phyloP scores from a whole-genome alignment of 1,139 yeast genomes.

The Scheffersomyces titani region DNA sequence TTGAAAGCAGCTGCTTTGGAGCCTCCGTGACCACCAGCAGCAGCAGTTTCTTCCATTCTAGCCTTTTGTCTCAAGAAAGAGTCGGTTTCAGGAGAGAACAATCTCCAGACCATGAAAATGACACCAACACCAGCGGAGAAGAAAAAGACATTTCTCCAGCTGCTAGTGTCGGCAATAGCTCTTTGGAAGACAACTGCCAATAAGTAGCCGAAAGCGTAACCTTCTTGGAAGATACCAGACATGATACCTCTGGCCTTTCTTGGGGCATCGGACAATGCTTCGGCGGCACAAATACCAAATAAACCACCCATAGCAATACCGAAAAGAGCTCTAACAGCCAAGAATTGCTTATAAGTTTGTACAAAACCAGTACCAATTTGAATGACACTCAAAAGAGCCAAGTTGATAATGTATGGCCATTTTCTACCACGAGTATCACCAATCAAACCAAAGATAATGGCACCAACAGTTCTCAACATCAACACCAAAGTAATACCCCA shows the following conservation, averaged over 20 bases:
- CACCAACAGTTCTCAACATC: conserved; percentile 48
- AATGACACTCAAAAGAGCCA: conserved; percentile 30
- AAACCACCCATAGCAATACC: conserved; percentile 49
- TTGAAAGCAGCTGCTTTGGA: conserved; percentile 15
- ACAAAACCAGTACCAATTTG: conserved; percentile 47
- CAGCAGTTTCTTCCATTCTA: conserved; percentile 16
- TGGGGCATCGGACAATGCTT: conserved; percentile 41
- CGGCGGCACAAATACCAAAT: conserved; percentile 41
- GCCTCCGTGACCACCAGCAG: conserved; percentile 7
- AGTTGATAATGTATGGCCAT: conserved; percentile 38
- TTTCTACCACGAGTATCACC: conserved; percentile 42
- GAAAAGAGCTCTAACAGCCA: conserved; percentile 42
- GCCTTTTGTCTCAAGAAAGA: conserved; percentile 29
- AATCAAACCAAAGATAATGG: conserved; percentile 37
- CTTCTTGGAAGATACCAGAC: conserved; percentile 44
- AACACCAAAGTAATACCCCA: conserved; percentile 50
- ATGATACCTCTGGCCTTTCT: conserved; percentile 39
- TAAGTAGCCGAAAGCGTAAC: conserved; percentile 46
- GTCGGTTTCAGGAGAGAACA: conserved; percentile 39
- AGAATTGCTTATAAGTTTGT: conserved; percentile 35
- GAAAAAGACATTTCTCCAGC: conserved; percentile 46
- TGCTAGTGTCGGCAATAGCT: conserved; percentile 36
- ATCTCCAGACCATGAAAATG: conserved; percentile 38
- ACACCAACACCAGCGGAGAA: conserved; percentile 46
- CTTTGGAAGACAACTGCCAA: conserved; percentile 45